Evolutionary conservation across 306 rosid species (phyloP).

Genomic region (Lathyrus sativus): DNA sequence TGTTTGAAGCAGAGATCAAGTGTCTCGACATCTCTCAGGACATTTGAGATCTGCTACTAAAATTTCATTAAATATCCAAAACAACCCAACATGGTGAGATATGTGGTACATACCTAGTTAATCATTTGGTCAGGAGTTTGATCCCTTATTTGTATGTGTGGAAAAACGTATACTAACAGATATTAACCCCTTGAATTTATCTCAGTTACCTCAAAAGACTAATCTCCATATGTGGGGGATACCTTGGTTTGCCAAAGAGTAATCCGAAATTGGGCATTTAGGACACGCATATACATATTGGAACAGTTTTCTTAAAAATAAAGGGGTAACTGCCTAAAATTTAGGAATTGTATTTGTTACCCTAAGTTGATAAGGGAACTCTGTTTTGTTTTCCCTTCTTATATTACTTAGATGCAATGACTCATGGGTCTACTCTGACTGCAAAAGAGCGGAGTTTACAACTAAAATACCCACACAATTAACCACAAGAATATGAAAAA

Average conservation of each 20-base stretch:
- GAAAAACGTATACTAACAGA: neutral
- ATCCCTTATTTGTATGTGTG: neutral
- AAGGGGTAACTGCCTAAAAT: neutral
- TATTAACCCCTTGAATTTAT: neutral
- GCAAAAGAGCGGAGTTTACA: neutral
- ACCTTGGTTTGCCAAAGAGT: neutral
- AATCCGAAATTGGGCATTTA: neutral
- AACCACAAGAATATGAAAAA: conserved; percentile 24
- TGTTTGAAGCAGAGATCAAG: too few relatives aligned
- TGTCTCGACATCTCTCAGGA: too few relatives aligned
- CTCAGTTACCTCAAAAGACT: neutral
- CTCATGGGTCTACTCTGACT: conserved; percentile 17
- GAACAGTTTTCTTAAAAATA: conserved; percentile 10
- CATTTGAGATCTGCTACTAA: too few relatives aligned
- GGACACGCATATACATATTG: neutral
- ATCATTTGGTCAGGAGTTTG: neutral
- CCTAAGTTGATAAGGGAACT: conserved; percentile 5
- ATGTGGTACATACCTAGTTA: too few relatives aligned
- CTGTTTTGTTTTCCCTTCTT: conserved; percentile 1
- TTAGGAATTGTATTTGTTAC: conserved; percentile 15
- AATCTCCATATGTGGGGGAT: neutral
- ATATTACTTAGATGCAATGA: conserved; percentile 8
- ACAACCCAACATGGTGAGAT: too few relatives aligned
- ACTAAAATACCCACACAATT: neutral
- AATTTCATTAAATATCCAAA: too few relatives aligned